Percentiles rank a stretch among this genome's conserved stretches.
Conservation (phyloP, 345 rosid genomes). For the Salix caprea region DNA sequence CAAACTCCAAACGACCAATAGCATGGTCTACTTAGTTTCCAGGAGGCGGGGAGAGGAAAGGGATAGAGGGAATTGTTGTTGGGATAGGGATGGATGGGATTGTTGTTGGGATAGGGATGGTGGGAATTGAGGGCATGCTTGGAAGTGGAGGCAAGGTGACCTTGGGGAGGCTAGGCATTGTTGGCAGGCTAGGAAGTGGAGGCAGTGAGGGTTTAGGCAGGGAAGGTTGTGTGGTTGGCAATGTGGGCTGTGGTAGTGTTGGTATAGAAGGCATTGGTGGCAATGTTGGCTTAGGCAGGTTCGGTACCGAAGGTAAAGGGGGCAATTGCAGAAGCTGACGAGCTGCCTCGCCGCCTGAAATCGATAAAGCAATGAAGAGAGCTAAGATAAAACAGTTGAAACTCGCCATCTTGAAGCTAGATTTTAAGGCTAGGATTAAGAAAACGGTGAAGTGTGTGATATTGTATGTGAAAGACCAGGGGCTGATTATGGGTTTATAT, state of each 20-base stretch:
- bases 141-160: too few species aligned
- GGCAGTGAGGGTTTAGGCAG: background rate
- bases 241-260: constrained; percentile 11
- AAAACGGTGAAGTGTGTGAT: too few species aligned
- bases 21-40: too few species aligned
- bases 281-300: constrained; percentile 4
- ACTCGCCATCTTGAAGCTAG: background rate
- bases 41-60: background rate
- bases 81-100: too few species aligned
- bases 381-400: background rate
- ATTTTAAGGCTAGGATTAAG: background rate
- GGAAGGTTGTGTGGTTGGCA: background rate
- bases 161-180: constrained; percentile 8
- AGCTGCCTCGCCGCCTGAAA: constrained; percentile 20
- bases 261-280: constrained; percentile 19
- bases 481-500: too few species aligned
- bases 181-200: constrained; percentile 1
- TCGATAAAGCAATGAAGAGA: constrained; percentile 13
- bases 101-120: background rate
- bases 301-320: constrained; percentile 17
- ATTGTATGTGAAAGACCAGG: background rate
- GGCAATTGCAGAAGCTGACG: constrained; percentile 27
- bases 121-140: background rate
- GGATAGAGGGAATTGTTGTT: background rate
- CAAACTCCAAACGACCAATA: too few species aligned